Conservation (phyloP, 1,284 basidiomycete genomes). For the Puccinia coronata region DNA sequence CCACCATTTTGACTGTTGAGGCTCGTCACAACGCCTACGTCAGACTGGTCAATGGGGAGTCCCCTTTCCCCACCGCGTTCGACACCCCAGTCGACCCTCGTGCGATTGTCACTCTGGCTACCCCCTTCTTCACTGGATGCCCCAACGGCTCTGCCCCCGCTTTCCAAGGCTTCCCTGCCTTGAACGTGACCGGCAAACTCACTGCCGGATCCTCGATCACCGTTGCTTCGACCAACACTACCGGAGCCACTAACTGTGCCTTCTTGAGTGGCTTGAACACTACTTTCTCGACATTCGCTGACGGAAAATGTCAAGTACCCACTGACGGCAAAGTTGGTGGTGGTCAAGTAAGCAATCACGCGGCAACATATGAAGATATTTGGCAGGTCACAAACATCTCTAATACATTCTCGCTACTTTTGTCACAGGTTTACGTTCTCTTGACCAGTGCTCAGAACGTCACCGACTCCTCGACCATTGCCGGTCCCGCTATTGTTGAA, state of each 20-base stretch:
- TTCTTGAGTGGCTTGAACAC: constrained; percentile 42
- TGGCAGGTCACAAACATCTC: too few relatives aligned
- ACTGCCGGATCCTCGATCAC: constrained; percentile 11
- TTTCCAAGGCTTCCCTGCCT: constrained; percentile 35
- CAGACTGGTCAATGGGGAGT: constrained; percentile 38
- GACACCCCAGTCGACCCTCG: constrained; percentile 38
- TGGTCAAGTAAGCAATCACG: constrained; percentile 26
- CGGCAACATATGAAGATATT: too few relatives aligned
- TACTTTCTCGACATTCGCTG: constrained; percentile 5
- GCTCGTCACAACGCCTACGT: constrained; percentile 52
- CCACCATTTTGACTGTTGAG: constrained; percentile 59
- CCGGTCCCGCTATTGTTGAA: constrained; percentile 38
- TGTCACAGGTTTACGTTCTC: constrained; percentile 26
- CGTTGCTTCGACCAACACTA: background rate
- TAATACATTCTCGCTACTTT: background rate
- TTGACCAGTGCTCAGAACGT: constrained; percentile 37
- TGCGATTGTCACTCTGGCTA: constrained; percentile 29
- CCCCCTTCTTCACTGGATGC: constrained; percentile 35
- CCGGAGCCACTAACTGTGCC: constrained; percentile 17
- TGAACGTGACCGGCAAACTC: constrained; percentile 30
- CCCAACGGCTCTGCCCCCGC: constrained; percentile 28
- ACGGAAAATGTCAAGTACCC: constrained; percentile 24
- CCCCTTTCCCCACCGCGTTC: constrained; percentile 41
- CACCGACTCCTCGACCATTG: constrained; percentile 31
- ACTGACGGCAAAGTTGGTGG: constrained; percentile 33